These are phyloP conservation scores for Phytophthora crassamura DNA, from an alignment of 352 stramenopile genomes.

Conservation along the genomic window DNA sequence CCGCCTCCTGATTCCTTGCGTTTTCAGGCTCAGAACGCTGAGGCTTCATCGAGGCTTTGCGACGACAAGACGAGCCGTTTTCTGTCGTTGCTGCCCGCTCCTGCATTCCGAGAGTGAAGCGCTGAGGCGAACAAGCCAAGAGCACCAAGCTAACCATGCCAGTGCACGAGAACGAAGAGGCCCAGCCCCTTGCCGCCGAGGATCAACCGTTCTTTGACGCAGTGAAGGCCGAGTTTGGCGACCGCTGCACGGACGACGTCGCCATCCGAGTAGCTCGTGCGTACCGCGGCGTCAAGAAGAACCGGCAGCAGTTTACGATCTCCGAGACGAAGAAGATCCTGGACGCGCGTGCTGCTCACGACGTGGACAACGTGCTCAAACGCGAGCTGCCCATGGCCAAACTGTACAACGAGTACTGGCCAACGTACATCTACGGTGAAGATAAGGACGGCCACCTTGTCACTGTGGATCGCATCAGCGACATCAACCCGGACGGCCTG, in stretches of 20 bases:
- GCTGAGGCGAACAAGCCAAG: neutral
- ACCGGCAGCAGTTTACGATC: slow-evolving; percentile 68
- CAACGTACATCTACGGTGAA: slow-evolving; percentile 68
- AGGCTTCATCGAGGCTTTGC: slow-evolving; percentile 30
- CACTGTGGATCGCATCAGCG: slow-evolving; percentile 65
- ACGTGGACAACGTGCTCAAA: slow-evolving; percentile 59
- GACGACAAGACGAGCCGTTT: slow-evolving; percentile 24
- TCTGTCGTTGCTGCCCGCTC: slow-evolving; percentile 5
- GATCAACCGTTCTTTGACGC: slow-evolving; percentile 71
- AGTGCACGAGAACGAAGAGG: slow-evolving; percentile 54
- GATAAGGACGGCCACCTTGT: slow-evolving; percentile 79
- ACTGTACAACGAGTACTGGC: slow-evolving; percentile 76
- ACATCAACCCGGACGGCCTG: slow-evolving; percentile 72
- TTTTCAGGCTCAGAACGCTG: slow-evolving; percentile 26
- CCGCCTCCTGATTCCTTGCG: slow-evolving; percentile 30
- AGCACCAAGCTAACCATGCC: slow-evolving; percentile 29
- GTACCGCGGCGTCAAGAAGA: slow-evolving; percentile 73
- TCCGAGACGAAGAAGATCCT: slow-evolving; percentile 70
- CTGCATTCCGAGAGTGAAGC: slow-evolving; percentile 28
- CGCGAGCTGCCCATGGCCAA: slow-evolving; percentile 63
- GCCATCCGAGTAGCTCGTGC: slow-evolving; percentile 66
- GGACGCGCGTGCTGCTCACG: slow-evolving; percentile 52
- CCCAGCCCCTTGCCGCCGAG: slow-evolving; percentile 47
- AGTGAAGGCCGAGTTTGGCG: slow-evolving; percentile 57
- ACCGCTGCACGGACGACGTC: slow-evolving; percentile 67